Conservation (phyloP, 768 basidiomycete species). For the Imleria badia region DNA sequence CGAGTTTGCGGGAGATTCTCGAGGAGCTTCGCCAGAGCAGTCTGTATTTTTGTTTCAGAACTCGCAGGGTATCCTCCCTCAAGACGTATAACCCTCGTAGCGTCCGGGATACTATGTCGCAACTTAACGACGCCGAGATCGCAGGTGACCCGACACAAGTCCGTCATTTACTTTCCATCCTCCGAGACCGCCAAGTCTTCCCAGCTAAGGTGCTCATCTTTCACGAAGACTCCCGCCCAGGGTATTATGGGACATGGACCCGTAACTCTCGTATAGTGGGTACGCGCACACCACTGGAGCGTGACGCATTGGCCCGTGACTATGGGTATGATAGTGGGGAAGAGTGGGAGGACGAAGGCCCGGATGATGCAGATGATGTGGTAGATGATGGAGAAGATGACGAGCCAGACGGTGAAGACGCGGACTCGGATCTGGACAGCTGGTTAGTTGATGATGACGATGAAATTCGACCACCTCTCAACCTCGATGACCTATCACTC, state of each 20-base stretch:
- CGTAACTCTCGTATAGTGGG: constrained; percentile 75
- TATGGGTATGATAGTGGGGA: constrained; percentile 94
- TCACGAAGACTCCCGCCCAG: constrained; percentile 80
- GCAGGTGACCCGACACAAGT: constrained; percentile 69
- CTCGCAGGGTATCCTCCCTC: constrained; percentile 20
- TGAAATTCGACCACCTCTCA: constrained; percentile 50
- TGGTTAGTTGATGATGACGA: constrained; percentile 67
- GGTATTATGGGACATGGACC: constrained; percentile 95
- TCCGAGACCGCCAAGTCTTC: constrained; percentile 60
- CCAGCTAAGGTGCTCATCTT: constrained; percentile 86
- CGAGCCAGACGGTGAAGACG: constrained; percentile 58
- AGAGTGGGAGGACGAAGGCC: constrained; percentile 92
- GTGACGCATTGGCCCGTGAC: constrained; percentile 75
- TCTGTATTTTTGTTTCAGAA: constrained; percentile 19
- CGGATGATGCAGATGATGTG: constrained; percentile 74
- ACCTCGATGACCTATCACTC: constrained; percentile 38
- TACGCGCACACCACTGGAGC: constrained; percentile 78
- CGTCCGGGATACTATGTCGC: constrained; percentile 53
- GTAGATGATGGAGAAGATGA: constrained; percentile 62
- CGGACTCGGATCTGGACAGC: constrained; percentile 40
- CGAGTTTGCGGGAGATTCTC: constrained; percentile 16
- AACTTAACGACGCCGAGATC: constrained; percentile 77
- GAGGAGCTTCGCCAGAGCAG: constrained; percentile 33
- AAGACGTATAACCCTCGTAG: constrained; percentile 33
- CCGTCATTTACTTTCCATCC: constrained; percentile 56